Conservation (phyloP, 352 stramenopile genomes). For the Phytophthora niederhauseri region DNA sequence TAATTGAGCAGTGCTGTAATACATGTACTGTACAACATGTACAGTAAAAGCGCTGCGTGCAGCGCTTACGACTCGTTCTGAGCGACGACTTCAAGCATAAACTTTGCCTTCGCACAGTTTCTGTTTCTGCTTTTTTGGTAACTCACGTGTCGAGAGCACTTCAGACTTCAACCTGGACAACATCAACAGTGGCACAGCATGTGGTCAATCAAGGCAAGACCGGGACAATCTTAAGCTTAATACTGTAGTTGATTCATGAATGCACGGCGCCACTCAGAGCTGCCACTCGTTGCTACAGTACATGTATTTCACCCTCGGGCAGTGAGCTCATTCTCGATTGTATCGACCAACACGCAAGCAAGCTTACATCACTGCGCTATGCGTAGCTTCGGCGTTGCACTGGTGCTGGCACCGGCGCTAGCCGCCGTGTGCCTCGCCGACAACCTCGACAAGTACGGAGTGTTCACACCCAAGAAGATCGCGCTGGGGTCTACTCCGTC, state of each 20-base stretch:
- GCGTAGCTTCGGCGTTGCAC: conserved; percentile 11
- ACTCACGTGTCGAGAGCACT: too few species aligned
- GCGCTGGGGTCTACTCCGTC: conserved; percentile 19
- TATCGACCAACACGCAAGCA: conserved; percentile 6
- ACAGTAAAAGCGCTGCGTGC: too few species aligned
- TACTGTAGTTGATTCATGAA: conserved; percentile 1
- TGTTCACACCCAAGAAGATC: conserved; percentile 41
- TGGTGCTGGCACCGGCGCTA: conserved; percentile 11
- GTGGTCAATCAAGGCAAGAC: background rate
- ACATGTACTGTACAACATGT: too few species aligned
- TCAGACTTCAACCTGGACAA: background rate
- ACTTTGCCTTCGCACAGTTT: too few species aligned
- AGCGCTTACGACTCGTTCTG: too few species aligned
- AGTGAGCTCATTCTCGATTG: conserved; percentile 12
- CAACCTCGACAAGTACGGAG: conserved; percentile 27
- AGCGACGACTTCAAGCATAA: too few species aligned
- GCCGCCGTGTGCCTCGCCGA: conserved; percentile 14
- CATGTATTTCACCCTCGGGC: too few species aligned
- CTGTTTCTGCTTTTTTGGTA: too few species aligned
- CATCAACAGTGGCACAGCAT: conserved; percentile 4
- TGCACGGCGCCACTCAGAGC: background rate
- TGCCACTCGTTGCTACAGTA: background rate
- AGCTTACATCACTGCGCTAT: background rate
- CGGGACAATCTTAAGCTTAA: too few species aligned
- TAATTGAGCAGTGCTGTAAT: too few species aligned